Evolutionary conservation across 176 grass and related monocot species (phyloP), one percentile per base, ranked within the genome.

Genomic region (Avena atlantica): DNA sequence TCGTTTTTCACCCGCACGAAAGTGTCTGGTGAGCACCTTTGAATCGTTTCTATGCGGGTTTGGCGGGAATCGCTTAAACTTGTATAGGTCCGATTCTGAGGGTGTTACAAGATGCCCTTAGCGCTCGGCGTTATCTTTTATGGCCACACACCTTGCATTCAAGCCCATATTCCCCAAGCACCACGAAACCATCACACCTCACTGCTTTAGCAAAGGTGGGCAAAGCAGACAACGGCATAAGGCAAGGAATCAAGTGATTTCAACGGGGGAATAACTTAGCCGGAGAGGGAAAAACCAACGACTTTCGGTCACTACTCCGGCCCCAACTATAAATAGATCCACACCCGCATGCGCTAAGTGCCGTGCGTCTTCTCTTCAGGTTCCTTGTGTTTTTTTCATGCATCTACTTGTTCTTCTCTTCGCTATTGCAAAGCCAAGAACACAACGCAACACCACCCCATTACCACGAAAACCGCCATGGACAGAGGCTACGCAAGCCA

Each of bases 311-410:
- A 69, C 63, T n/a, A 5, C 79, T 65, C 49, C 31, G 31, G 31
- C 31, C 2, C 24, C 9, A 16, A n/a, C 19, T 82, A 82, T 71
- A 83, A 44, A 83, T 83, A 83, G 12, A 20, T 50, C 66, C 20
- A 82, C 81, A 70, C 49, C 29, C 7, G 8, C 53, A 55, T 83
- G 66, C 52, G 31, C 10, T 23, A 70, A 37, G 16, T 37, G 29
- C 68, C 34, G 55, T 21, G 8, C 49, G 44, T 34, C 31, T 34
- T 34, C n/a, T 56, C 31, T 44, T 24, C n/a, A 15, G 31, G 81
- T 71, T 83, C 51, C 51, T 71, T 71, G 81, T 71, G 12, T 42
- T 65, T 70, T 70, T 70, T 68, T 71, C 80, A 82, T 70, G 80
- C 80, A 70, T 57, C 70, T 56, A 27, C n/a, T 23, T 14, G 19